Percentiles rank a stretch among this genome's conserved stretches.
Evolutionary conservation across 345 rosid genomes (phyloP).

Genomic region (Populus ilicifolia): DNA sequence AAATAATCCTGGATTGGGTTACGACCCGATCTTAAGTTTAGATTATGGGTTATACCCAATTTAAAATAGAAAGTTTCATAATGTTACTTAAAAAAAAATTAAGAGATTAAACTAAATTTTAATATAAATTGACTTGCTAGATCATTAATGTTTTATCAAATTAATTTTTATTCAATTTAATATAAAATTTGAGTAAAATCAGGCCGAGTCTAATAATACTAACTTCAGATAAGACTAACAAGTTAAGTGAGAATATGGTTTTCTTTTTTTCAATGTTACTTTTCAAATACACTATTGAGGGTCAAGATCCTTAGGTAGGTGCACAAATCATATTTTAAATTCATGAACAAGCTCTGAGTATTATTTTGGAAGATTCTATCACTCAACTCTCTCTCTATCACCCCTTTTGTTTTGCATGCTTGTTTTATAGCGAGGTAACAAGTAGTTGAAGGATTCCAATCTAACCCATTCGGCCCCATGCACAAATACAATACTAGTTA

Average conservation of each 20-base stretch:
- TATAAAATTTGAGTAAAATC: no score
- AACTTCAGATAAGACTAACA: neutral
- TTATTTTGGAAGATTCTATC: constrained; percentile 23
- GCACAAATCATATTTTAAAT: neutral
- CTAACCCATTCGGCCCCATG: neutral
- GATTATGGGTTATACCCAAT: no score
- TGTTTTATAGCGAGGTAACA: constrained; percentile 17
- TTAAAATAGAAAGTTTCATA: no score
- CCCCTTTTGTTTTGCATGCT: constrained; percentile 17
- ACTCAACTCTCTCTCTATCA: neutral
- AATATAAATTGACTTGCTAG: no score
- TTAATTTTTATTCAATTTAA: no score
- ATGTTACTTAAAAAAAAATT: no score
- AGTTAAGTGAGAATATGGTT: neutral
- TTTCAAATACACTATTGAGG: constrained; percentile 23
- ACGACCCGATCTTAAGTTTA: no score
- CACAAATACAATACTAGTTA: neutral
- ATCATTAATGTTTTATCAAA: no score
- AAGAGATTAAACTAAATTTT: no score
- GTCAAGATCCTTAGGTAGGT: neutral
- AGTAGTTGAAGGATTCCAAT: constrained; percentile 20
- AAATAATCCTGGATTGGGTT: no score
- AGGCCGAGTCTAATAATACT: no score
- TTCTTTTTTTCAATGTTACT: neutral
- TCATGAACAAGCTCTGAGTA: neutral